A percentile compares a stretch with the other conserved stretches of the same genome.
phyloP scores from a whole-genome alignment of 352 stramenopile species.

The Phytophthora chlamydospora region DNA sequence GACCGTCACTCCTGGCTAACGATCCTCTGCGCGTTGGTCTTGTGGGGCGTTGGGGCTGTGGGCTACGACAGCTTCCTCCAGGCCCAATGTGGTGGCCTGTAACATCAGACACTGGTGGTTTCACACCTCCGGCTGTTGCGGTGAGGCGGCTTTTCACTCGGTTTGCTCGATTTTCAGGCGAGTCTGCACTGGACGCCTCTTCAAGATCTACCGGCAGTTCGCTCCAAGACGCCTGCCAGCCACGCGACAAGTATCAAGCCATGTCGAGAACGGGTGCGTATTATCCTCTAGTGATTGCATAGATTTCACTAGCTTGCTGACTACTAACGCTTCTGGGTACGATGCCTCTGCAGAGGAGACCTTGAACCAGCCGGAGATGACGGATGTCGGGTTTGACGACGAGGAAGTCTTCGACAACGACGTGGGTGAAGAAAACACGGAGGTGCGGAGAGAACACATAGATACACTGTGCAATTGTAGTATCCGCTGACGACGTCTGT shows the following conservation, averaged over 20 bases:
- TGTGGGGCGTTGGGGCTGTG: constrained; percentile 6
- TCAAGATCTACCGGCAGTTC: constrained; percentile 22
- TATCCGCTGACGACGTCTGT: constrained; percentile 1
- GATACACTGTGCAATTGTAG: not conserved
- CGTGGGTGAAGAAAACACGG: constrained; percentile 67
- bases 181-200: constrained; percentile 5
- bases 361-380: constrained; percentile 59
- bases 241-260: constrained; percentile 3
- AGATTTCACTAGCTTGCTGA: not conserved
- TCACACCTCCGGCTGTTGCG: constrained; percentile 6
- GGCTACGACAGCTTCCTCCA: too few species aligned
- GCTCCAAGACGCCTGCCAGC: not conserved
- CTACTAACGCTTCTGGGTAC: not conserved
- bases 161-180: not conserved
- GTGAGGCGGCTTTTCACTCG: not conserved
- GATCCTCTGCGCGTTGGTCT: constrained; percentile 12
- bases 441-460: constrained; percentile 28
- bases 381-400: constrained; percentile 48
- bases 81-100: too few species aligned
- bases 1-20: constrained; percentile 11
- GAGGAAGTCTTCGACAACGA: constrained; percentile 75
- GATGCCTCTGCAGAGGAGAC: constrained; percentile 12
- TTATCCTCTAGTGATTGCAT: constrained; percentile 1
- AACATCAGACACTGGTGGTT: too few species aligned
- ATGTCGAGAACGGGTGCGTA: constrained; percentile 26